Conservation (phyloP, 805 yeast genomes). For the Candida manassasensis region DNA sequence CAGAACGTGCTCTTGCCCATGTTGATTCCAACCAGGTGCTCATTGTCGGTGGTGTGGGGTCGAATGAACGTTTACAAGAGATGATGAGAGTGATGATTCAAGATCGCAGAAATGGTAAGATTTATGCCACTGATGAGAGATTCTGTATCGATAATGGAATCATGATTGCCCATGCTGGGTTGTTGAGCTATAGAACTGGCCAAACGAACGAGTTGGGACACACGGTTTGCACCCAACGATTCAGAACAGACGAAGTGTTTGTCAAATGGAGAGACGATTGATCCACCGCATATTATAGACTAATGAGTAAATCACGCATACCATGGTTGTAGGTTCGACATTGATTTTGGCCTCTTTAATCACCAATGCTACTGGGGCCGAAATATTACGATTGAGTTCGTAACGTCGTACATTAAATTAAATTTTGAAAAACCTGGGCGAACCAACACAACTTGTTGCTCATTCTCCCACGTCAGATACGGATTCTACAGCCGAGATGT, state of each 20-base stretch:
- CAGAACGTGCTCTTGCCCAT: conserved; percentile 98
- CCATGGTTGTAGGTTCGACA: conserved; percentile 3
- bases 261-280: conserved; percentile 81
- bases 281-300: conserved; percentile 1
- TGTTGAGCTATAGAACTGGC: conserved; percentile 81
- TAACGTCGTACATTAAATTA: conserved; percentile 8
- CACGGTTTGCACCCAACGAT: conserved; percentile 88
- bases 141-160: conserved; percentile 98
- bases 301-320: conserved; percentile 2
- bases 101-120: conserved; percentile 77
- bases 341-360: no score
- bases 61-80: conserved; percentile 82
- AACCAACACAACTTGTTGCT: background rate
- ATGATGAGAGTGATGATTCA: conserved; percentile 96
- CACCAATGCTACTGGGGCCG: no score
- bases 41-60: conserved; percentile 98
- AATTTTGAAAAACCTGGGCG: background rate
- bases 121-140: conserved; percentile 92
- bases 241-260: conserved; percentile 89
- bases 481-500: conserved; percentile 23
- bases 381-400: background rate
- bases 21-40: conserved; percentile 84
- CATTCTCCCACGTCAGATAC: conserved; percentile 25
- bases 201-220: conserved; percentile 53
- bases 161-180: conserved; percentile 98